Conservation (phyloP, 345 rosid genomes). For the Syzygium jambos region DNA sequence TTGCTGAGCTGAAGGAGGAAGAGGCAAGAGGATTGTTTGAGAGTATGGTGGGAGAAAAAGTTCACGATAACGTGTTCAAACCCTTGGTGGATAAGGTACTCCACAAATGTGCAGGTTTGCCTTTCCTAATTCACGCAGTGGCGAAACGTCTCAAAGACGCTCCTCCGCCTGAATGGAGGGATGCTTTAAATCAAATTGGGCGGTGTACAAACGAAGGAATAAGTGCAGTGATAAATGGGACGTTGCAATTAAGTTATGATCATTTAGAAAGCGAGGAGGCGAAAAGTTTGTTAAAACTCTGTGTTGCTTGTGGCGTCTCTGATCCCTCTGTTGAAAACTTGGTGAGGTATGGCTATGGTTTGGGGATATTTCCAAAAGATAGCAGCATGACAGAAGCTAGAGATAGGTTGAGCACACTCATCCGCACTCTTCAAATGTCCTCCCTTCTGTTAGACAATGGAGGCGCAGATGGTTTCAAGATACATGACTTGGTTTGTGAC, state of each 20-base stretch:
- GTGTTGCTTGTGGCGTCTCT: not conserved
- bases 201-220: too few relatives aligned
- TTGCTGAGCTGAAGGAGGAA: too few relatives aligned
- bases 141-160: too few relatives aligned
- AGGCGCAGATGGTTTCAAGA: rapidly evolving
- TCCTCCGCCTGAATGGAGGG: too few relatives aligned
- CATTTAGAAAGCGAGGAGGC: not conserved
- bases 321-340: not conserved
- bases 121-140: too few relatives aligned
- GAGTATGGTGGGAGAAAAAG: too few relatives aligned
- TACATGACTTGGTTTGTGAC: not conserved
- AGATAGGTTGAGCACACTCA: not conserved
- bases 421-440: not conserved
- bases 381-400: not conserved
- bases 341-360: not conserved
- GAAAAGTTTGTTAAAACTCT: not conserved
- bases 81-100: too few relatives aligned
- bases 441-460: not conserved
- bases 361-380: not conserved
- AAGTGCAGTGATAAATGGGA: too few relatives aligned
- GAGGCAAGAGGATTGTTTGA: too few relatives aligned
- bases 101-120: too few relatives aligned
- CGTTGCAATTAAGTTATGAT: rapidly evolving
- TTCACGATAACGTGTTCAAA: too few relatives aligned
- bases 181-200: too few relatives aligned